A percentile compares a stretch with the other conserved stretches of the same genome.
Conservation (phyloP, 1,139 yeast species). For the Meyerozyma guilliermondii region DNA sequence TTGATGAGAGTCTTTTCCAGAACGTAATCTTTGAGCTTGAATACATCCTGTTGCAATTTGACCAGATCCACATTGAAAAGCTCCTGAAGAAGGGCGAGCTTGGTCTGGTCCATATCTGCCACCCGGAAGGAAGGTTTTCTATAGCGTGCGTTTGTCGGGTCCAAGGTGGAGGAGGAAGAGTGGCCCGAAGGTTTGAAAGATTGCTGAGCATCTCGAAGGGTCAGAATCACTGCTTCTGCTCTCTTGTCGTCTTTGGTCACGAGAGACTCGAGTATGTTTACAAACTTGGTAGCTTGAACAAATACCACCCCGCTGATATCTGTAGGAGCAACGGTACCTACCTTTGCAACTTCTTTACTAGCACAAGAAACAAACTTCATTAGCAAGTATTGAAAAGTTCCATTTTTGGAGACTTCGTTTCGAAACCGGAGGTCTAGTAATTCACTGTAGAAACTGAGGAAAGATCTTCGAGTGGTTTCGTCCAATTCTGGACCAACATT, state of each 20-base stretch:
- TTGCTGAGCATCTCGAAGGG: constrained; percentile 40
- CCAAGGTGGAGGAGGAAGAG: constrained; percentile 5
- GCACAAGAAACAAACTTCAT: constrained; percentile 63
- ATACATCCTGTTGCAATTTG: constrained; percentile 47
- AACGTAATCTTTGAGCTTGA: constrained; percentile 34
- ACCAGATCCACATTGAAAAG: constrained; percentile 38
- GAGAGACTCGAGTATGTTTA: constrained; percentile 46
- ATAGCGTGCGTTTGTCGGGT: constrained; percentile 15
- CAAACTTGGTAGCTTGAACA: constrained; percentile 54
- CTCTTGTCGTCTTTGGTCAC: constrained; percentile 33
- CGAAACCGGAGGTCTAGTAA: constrained; percentile 46
- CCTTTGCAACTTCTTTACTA: constrained; percentile 55
- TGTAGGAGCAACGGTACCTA: constrained; percentile 34
- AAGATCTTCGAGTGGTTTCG: constrained; percentile 36
- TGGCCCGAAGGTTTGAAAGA: constrained; percentile 27
- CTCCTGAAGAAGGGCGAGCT: constrained; percentile 30
- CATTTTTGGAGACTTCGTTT: constrained; percentile 33
- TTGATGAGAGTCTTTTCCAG: constrained; percentile 40
- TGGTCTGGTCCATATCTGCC: constrained; percentile 43
- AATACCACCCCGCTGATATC: constrained; percentile 46
- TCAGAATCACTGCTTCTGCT: constrained; percentile 31
- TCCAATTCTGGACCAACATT: constrained; percentile 27
- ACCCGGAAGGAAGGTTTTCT: constrained; percentile 44
- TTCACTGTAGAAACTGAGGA: constrained; percentile 60
- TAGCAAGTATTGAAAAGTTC: constrained; percentile 58